These are phyloP conservation scores for Pseudogymnoascus sp. DNA, from an alignment of 2,329 filamentous ascomycete genomes.

Conservation along the genomic window DNA sequence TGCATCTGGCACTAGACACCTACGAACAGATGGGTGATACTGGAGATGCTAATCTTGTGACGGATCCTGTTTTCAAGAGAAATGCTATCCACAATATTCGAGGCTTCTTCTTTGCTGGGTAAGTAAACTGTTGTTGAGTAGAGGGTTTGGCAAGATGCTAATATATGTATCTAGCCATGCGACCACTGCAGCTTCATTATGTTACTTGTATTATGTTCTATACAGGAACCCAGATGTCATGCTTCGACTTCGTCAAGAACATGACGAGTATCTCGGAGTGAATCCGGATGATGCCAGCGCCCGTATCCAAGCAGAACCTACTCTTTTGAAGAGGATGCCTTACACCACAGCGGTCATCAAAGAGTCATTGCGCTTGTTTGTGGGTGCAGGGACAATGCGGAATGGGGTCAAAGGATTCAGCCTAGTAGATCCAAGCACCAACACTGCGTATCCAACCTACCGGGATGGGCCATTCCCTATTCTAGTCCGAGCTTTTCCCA, in stretches of 20 bases:
- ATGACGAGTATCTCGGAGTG: constrained; percentile 13
- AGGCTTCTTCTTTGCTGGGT: constrained; percentile 10
- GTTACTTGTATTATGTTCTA: constrained; percentile 17
- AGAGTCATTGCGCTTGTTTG: constrained; percentile 17
- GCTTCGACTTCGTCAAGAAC: constrained; percentile 13
- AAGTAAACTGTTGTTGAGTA: constrained; percentile 13
- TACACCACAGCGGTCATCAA: constrained; percentile 16
- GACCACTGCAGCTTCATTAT: constrained; percentile 15
- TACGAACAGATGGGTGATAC: constrained; percentile 15
- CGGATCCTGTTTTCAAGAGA: constrained; percentile 16
- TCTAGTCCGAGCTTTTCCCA: constrained; percentile 13
- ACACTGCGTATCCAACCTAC: background rate
- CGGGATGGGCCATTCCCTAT: constrained; percentile 12
- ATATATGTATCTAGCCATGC: constrained; percentile 19
- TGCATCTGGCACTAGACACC: constrained; percentile 18
- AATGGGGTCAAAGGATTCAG: constrained; percentile 10
- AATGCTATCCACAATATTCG: constrained; percentile 11
- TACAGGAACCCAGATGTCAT: constrained; percentile 15
- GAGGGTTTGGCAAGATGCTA: background rate
- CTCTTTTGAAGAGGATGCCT: constrained; percentile 16
- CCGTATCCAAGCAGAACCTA: constrained; percentile 11
- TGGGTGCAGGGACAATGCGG: constrained; percentile 13
- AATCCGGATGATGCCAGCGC: background rate
- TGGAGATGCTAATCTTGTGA: constrained; percentile 1
- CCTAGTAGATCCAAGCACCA: background rate